Evolutionary conservation across 1,284 basidiomycete genomes (phyloP).

Genomic region (Fomes fomentarius): DNA sequence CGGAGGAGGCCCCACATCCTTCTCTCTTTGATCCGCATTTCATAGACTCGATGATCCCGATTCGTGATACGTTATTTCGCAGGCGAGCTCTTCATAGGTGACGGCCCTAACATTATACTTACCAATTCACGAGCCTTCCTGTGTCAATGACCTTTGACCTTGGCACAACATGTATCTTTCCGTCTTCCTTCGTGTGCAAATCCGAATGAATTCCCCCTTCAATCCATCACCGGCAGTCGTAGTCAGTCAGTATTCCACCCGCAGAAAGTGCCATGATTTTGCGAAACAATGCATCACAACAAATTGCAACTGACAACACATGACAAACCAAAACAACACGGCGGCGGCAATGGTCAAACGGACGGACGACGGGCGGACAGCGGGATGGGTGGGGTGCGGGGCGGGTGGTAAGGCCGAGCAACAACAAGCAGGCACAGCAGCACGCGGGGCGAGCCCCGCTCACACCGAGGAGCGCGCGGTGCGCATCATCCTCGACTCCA

Average conservation of each 20-base stretch:
- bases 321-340: constrained; percentile 30
- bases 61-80: not conserved
- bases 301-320: constrained; percentile 32
- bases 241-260: not conserved
- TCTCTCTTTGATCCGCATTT: no score
- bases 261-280: constrained; percentile 10
- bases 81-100: constrained; percentile 12
- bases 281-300: constrained; percentile 33
- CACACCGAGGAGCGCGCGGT: constrained; percentile 22
- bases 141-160: constrained; percentile 6
- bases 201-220: not conserved
- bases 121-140: not conserved
- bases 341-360: not conserved
- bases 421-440: not conserved
- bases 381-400: not conserved
- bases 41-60: no score
- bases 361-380: not conserved
- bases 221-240: no score
- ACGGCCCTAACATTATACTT: constrained; percentile 4
- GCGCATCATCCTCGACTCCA: constrained; percentile 24
- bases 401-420: not conserved
- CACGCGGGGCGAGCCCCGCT: constrained; percentile 15
- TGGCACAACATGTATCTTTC: not conserved
- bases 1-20: no score
- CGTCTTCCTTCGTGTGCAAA: not conserved